Evolutionary conservation across 2,329 filamentous ascomycete species (phyloP), one percentile per base, ranked within the genome.

Genomic region (Aspergillus neotritici): DNA sequence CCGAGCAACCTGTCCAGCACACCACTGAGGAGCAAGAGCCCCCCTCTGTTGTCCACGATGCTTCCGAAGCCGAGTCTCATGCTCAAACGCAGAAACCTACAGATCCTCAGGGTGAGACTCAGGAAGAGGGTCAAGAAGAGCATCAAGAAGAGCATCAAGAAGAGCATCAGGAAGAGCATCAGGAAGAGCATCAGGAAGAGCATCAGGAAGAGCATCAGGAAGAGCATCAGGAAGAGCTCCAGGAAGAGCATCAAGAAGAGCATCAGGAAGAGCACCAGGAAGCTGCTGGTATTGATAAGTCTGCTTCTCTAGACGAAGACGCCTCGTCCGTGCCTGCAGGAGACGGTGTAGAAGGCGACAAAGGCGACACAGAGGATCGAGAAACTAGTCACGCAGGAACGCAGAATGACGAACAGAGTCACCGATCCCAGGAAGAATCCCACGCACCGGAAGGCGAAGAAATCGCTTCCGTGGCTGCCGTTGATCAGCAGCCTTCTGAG

Each of bases 391-490:
- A 48, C 12, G n/a, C 44, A 13, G 51, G 48, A 42, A 34, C 37
- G 3, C 41, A 48, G 25, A 35, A 45, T 39, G 17, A 30, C 16
- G 14, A 30, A n/a, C n/a, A 21, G 41, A 47, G 10, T 40, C 40
- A 25, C 35, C 43, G 5, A 36, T 9, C 7, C 6, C 21, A 43
- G 13, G 54, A 60, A 40, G 47, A 43, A 14, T 54, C 48, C 6
- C 54, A 60, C 49, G 50, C 58, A 32, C 52, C 50, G n/a, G 63
- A 64, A 35, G 59, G 50, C 34, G 56, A 54, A 17, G 49, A 41
- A 4, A 61, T 56, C n/a, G 61, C 63, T 37, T 60, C 59, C 10
- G 60, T 56, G 14, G 51, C 49, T 21, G 64, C 61, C 7, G 45
- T 62, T 16, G 49, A 51, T 30, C 51, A 57, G 12, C 31, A 52